These are phyloP conservation scores for Mycena rebaudengoi DNA, from an alignment of 768 basidiomycete species.

Conservation along the genomic window DNA sequence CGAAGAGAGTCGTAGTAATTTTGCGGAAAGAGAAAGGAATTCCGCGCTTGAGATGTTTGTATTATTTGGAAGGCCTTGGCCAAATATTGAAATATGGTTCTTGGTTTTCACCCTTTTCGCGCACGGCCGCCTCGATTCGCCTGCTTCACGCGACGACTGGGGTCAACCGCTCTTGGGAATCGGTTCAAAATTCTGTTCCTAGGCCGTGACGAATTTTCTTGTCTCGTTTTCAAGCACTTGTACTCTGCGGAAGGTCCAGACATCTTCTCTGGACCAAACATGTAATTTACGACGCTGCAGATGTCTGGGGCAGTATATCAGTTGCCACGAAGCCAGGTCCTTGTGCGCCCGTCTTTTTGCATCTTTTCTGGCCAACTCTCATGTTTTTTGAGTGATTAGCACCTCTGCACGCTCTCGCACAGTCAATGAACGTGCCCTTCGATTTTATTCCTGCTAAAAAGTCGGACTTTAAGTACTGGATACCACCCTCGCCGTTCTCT, in stretches of 20 bases:
- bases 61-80: too few species aligned
- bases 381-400: conserved; percentile 54
- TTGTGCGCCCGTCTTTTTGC: conserved; percentile 55
- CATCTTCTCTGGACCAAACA: neutral
- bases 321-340: conserved; percentile 82
- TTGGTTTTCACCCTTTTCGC: too few species aligned
- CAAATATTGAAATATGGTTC: too few species aligned
- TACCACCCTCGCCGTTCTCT: conserved; percentile 54
- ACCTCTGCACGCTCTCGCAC: conserved; percentile 69
- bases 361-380: conserved; percentile 11
- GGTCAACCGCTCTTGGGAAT: conserved; percentile 22
- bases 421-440: conserved; percentile 61
- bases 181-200: conserved; percentile 85
- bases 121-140: too few species aligned
- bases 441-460: conserved; percentile 68
- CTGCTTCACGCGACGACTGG: too few species aligned
- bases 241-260: conserved; percentile 68
- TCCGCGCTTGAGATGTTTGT: too few species aligned
- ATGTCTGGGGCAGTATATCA: conserved; percentile 76
- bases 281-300: conserved; percentile 46
- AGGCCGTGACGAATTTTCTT: conserved; percentile 91
- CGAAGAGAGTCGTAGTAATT: too few species aligned
- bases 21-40: too few species aligned
- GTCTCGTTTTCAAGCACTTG: conserved; percentile 71
- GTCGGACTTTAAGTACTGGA: conserved; percentile 70